Base-by-base conservation (phyloP, 768 basidiomycete genomes). In the Naematelia encephala region DNA sequence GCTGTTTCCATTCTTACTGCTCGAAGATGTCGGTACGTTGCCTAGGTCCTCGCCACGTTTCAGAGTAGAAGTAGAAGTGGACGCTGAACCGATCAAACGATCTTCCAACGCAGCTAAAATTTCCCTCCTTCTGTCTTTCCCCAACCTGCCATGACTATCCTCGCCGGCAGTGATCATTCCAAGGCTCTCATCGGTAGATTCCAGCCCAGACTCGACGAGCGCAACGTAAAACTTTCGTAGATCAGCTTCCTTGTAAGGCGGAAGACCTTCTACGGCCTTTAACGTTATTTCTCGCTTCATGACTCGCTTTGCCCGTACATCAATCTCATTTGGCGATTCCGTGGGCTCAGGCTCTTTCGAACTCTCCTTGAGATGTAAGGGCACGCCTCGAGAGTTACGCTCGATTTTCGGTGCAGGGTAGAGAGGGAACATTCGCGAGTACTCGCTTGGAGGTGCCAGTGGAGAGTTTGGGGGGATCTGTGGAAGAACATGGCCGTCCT, bases 201-300 rank as follows among this genome's bases (percentile, higher is more conserved):
- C 50, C 23, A 28, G 22, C 4, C 51, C 52, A 28, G 39, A 45
- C 45, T 54, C 43, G 12, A 59, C 58, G 11, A 59, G 43, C 26
- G 58, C 58, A 29, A 44, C 51, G 30, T 59, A 59, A 27, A 59
- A 59, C 28, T 48, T 45, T 25, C 58, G 44, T 29, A 59, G 30
- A 4, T 59, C 51, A 5, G 52, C 52, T 46, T 59, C 58, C 45
- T 21, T 29, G 34, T 8, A 39, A 8, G 34, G 8, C 34, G 34
- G 34, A 8, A 39, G 34, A 39, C 34, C 34, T 39, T 39, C 34
- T 16, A 39, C 34, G 34, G 34, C 34, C 34, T 8, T 39, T 39
- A 39, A 8, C 34, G 34, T 39, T 8, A 39, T 39, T 16, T 39
- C 34, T 8, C 34, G 34, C 34, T 39, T 39, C 34, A 39, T 39